phyloP scores from a whole-genome alignment of 202 grass and related monocot species.

The Carex sylvatica region DNA sequence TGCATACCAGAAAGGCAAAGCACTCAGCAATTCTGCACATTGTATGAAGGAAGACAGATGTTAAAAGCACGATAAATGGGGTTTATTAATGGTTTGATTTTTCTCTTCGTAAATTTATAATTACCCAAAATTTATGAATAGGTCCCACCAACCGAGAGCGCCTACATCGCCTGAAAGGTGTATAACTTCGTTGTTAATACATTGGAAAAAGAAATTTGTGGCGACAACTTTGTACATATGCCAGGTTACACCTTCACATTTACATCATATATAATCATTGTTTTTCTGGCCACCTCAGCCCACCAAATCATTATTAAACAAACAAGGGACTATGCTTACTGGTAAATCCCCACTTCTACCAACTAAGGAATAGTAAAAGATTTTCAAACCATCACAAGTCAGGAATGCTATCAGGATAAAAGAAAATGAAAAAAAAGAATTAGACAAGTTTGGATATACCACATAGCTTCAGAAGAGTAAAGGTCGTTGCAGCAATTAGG shows the following conservation, averaged over 20 bases:
- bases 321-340: conserved; percentile 1
- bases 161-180: conserved; percentile 65
- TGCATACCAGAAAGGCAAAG: conserved; percentile 94
- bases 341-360: not conserved
- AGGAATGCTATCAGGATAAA: not conserved
- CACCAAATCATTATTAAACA: not conserved
- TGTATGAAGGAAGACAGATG: not conserved
- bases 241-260: not conserved
- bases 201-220: not conserved
- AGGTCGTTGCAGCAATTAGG: conserved; percentile 81
- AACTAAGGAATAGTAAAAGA: not conserved
- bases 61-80: not conserved
- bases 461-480: conserved; percentile 80
- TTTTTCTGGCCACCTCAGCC: not conserved
- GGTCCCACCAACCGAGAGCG: conserved; percentile 85
- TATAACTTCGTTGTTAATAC: not conserved
- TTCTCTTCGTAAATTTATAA: not conserved
- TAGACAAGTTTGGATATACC: conserved; percentile 43
- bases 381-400: not conserved
- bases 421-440: not conserved
- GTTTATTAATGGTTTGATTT: not conserved
- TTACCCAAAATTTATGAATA: conserved; percentile 98
- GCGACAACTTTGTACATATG: not conserved
- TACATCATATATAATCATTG: not conserved
- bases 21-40: conserved; percentile 81